phyloP scores from a whole-genome alignment of 805 yeast species.

The Saccharomyces kudriavzevii region DNA sequence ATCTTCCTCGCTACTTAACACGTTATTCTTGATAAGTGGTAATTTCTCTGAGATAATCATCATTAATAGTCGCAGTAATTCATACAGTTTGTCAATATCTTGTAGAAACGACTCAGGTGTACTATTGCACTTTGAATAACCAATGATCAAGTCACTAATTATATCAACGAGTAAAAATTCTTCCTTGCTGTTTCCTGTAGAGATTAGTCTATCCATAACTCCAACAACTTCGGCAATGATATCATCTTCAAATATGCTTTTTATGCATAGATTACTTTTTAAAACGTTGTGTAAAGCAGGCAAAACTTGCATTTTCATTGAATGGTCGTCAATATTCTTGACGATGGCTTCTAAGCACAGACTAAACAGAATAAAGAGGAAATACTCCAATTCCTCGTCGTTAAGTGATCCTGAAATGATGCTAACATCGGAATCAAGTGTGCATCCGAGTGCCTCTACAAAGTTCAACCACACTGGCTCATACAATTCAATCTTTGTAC shows the following conservation, averaged over 20 bases:
- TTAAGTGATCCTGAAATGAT: slow-evolving; percentile 42
- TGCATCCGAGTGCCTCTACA: slow-evolving; percentile 63
- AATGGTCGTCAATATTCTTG: slow-evolving; percentile 28
- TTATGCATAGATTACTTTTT: slow-evolving; percentile 47
- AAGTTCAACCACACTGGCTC: slow-evolving; percentile 63
- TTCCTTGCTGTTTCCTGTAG: slow-evolving; percentile 47
- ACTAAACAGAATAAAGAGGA: slow-evolving; percentile 74
- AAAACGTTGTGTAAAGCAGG: slow-evolving; percentile 50
- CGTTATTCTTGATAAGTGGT: slow-evolving; percentile 50
- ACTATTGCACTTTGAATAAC: slow-evolving; percentile 26
- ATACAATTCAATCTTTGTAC: slow-evolving; percentile 29
- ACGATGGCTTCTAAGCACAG: slow-evolving; percentile 73
- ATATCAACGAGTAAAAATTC: slow-evolving; percentile 45
- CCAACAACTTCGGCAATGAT: slow-evolving; percentile 72
- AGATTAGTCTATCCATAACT: slow-evolving; percentile 60
- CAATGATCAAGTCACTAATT: slow-evolving; percentile 45
- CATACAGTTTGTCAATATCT: slow-evolving; percentile 75
- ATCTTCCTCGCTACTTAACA: slow-evolving; percentile 3
- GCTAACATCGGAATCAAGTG: slow-evolving; percentile 44
- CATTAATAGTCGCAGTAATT: slow-evolving; percentile 62
- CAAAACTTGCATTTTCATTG: slow-evolving; percentile 32
- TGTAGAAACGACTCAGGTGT: slow-evolving; percentile 38
- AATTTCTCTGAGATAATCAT: slow-evolving; percentile 51
- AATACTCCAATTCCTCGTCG: slow-evolving; percentile 47
- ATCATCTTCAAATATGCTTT: slow-evolving; percentile 53